A percentile compares a stretch with the other conserved stretches of the same genome.
Evolutionary conservation across 202 grass and related monocot genomes (phyloP).

Genomic region (Miscanthus sacchariflorus): DNA sequence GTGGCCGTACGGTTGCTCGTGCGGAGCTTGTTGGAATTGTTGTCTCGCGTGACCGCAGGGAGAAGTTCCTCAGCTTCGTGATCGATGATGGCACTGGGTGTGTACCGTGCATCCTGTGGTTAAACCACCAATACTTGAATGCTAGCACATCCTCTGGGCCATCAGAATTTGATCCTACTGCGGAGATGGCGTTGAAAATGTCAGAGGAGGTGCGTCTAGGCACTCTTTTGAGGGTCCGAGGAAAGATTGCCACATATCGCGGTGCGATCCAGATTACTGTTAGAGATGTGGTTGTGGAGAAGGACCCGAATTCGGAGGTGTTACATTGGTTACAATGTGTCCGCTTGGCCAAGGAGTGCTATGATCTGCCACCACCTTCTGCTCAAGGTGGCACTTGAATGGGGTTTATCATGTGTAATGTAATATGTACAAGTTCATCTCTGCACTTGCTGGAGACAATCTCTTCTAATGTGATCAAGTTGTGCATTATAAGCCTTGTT

Average conservation of each 20-base stretch:
- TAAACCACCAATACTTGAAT: slow-evolving; percentile 55
- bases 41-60: slow-evolving; percentile 57
- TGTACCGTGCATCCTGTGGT: slow-evolving; percentile 80
- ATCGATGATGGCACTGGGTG: slow-evolving; percentile 84
- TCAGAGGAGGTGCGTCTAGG: slow-evolving; percentile 55
- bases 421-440: slow-evolving; percentile 30
- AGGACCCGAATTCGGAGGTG: slow-evolving; percentile 72
- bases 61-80: slow-evolving; percentile 71
- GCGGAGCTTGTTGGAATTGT: slow-evolving; percentile 67
- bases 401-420: slow-evolving; percentile 29
- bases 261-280: slow-evolving; percentile 65
- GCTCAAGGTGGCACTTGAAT: slow-evolving; percentile 22
- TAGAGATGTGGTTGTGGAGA: slow-evolving; percentile 72
- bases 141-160: not conserved
- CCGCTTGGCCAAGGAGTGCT: slow-evolving; percentile 61
- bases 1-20: slow-evolving; percentile 47
- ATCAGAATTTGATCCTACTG: slow-evolving; percentile 49
- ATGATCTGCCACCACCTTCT: slow-evolving; percentile 49
- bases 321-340: slow-evolving; percentile 77
- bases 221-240: slow-evolving; percentile 59
- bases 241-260: slow-evolving; percentile 61
- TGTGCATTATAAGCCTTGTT: slow-evolving; percentile 12
- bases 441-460: slow-evolving; percentile 31
- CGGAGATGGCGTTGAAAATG: slow-evolving; percentile 55
- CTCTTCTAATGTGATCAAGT: slow-evolving; percentile 26